phyloP scores from a whole-genome alignment of 345 rosid genomes.

The Lepidium africanum region DNA sequence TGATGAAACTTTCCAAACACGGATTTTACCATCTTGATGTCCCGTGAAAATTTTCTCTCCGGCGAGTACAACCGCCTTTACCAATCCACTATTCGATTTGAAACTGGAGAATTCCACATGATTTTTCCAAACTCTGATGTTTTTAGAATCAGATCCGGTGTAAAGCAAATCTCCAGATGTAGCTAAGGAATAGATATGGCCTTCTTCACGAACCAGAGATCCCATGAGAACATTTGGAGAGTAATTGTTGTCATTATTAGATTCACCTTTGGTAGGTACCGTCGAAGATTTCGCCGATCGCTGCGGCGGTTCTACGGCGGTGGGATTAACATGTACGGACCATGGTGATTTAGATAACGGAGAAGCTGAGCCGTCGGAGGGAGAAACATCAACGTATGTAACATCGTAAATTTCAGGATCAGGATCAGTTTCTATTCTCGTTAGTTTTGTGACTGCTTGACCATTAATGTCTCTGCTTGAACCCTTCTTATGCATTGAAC shows the following conservation, averaged over 20 bases:
- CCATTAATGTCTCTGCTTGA: conserved; percentile 23
- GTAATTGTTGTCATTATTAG: neutral
- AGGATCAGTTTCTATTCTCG: conserved; percentile 13
- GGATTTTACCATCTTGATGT: conserved; percentile 88
- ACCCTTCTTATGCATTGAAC: conserved; percentile 19
- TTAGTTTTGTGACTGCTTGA: conserved; percentile 31
- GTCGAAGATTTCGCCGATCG: neutral
- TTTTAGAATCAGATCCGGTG: conserved; percentile 88
- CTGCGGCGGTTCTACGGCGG: neutral
- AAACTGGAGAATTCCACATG: conserved; percentile 69
- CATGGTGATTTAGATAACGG: conserved; percentile 62
- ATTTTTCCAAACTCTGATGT: conserved; percentile 83
- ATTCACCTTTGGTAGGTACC: neutral
- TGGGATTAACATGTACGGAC: conserved; percentile 31
- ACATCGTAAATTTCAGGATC: conserved; percentile 23
- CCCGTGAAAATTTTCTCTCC: conserved; percentile 65
- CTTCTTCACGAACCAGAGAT: conserved; percentile 78
- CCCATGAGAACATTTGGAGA: conserved; percentile 59
- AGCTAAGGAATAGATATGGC: conserved; percentile 82
- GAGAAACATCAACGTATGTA: conserved; percentile 21
- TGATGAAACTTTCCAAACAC: conserved; percentile 63
- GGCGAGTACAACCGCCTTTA: conserved; percentile 66
- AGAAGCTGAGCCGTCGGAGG: conserved; percentile 22
- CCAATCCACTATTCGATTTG: conserved; percentile 77
- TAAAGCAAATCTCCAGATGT: conserved; percentile 59